A percentile compares a stretch with the other conserved stretches of the same genome.
These are phyloP conservation scores for Cordyceps fumosorosea DNA, from an alignment of 2,329 filamentous ascomycete species.

Conservation along the genomic window DNA sequence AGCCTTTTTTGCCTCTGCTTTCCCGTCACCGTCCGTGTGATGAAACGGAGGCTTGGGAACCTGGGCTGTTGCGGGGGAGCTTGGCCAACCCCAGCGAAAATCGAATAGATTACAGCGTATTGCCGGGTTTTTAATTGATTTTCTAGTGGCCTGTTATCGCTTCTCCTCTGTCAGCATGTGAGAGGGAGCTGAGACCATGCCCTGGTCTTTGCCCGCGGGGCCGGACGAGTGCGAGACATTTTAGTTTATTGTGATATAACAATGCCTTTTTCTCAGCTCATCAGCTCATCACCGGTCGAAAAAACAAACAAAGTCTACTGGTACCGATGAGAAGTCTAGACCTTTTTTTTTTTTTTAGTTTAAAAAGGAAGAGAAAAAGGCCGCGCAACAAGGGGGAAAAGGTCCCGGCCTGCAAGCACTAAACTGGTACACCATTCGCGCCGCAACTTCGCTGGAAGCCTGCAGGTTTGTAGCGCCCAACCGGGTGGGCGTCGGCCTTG, in stretches of 20 bases:
- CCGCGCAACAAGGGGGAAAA: background rate
- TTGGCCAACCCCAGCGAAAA: background rate
- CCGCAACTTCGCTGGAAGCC: background rate
- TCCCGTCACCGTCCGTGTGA: background rate
- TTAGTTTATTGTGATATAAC: background rate
- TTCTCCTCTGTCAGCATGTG: background rate
- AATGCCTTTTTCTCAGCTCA: background rate
- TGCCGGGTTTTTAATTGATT: background rate
- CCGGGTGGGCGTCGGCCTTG: background rate
- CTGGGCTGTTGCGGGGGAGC: background rate
- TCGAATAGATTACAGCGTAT: background rate
- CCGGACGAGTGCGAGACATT: background rate
- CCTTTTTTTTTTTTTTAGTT: background rate
- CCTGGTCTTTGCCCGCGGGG: background rate
- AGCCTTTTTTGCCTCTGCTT: background rate
- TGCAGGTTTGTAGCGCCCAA: background rate
- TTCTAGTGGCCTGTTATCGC: background rate
- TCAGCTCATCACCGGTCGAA: background rate
- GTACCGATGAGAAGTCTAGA: background rate
- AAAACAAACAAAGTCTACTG: background rate
- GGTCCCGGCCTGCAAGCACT: background rate
- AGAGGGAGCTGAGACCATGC: background rate
- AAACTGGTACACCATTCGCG: background rate
- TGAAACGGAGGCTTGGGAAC: background rate
- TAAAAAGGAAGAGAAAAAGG: background rate